Conservation (phyloP, 73 alveolate species). For the Breviolum minutum region DNA sequence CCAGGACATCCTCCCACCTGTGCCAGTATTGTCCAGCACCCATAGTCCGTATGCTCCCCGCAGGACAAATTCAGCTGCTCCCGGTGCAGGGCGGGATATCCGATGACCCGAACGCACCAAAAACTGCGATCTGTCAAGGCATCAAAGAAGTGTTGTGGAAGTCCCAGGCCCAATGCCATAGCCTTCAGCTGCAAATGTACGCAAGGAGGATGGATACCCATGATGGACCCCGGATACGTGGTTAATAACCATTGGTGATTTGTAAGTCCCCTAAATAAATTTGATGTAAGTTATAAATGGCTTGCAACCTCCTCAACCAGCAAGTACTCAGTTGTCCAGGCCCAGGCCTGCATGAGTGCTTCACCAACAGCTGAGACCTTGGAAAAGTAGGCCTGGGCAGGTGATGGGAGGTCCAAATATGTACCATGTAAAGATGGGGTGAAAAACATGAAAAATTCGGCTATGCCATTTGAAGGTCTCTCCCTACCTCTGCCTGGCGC, state of each 20-base stretch:
- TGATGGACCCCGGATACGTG: too few species aligned
- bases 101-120: constrained; percentile 87
- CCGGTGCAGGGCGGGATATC: constrained; percentile 58
- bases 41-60: constrained; percentile 93
- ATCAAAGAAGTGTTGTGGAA: constrained; percentile 19
- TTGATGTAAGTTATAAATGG: too few species aligned
- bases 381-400: constrained; percentile 36
- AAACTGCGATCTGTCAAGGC: constrained; percentile 60
- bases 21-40: constrained; percentile 87
- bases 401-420: not conserved
- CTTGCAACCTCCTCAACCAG: too few species aligned
- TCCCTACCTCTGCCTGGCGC: too few species aligned
- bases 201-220: too few species aligned
- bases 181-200: constrained; percentile 31
- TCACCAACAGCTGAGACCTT: constrained; percentile 32
- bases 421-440: too few species aligned
- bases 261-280: too few species aligned
- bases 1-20: not conserved
- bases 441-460: too few species aligned
- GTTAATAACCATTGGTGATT: too few species aligned
- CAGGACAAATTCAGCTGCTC: constrained; percentile 45
- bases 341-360: constrained; percentile 71
- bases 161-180: constrained; percentile 76
- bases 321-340: too few species aligned
- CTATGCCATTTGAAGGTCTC: too few species aligned